phyloP scores from a whole-genome alignment of 2,329 filamentous ascomycete species.

The Colletotrichum theobromicola region DNA sequence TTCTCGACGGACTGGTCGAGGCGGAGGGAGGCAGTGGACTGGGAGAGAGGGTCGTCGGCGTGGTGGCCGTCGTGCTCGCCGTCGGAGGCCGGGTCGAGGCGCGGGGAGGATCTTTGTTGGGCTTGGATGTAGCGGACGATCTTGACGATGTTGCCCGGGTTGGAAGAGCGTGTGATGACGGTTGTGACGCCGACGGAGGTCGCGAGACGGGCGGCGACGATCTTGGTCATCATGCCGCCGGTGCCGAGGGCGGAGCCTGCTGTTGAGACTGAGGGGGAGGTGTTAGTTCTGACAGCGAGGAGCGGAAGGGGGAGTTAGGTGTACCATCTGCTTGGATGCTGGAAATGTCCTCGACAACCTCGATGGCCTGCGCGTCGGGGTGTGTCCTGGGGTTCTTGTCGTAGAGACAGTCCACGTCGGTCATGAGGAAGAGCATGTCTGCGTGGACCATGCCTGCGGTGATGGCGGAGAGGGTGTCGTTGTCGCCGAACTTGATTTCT shows the following conservation, averaged over 20 bases:
- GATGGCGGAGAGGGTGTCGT: conserved; percentile 95
- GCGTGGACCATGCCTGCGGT: conserved; percentile 97
- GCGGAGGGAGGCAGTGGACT: conserved; percentile 47
- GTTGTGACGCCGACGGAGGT: conserved; percentile 96
- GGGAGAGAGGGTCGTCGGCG: conserved; percentile 39
- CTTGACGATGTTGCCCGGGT: conserved; percentile 86
- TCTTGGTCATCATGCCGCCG: conserved; percentile 97
- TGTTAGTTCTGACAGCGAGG: neutral
- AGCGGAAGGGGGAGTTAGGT: conserved; percentile 14
- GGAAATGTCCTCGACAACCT: conserved; percentile 89
- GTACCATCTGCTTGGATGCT: conserved; percentile 80
- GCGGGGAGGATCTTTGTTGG: conserved; percentile 31
- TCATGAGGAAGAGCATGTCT: conserved; percentile 97
- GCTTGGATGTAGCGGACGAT: conserved; percentile 84
- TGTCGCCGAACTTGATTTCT: conserved; percentile 99
- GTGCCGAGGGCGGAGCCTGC: conserved; percentile 90
- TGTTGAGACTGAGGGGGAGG: conserved; percentile 70
- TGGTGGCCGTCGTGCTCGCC: conserved; percentile 28
- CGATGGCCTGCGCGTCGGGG: conserved; percentile 86
- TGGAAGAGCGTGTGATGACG: conserved; percentile 92
- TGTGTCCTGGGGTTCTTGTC: conserved; percentile 91
- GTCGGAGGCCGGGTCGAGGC: conserved; percentile 19
- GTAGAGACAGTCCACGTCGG: conserved; percentile 96
- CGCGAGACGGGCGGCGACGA: conserved; percentile 88
- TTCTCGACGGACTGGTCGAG: conserved; percentile 37